Conservation (phyloP, 768 basidiomycete species). For the Podaxis sp. region DNA sequence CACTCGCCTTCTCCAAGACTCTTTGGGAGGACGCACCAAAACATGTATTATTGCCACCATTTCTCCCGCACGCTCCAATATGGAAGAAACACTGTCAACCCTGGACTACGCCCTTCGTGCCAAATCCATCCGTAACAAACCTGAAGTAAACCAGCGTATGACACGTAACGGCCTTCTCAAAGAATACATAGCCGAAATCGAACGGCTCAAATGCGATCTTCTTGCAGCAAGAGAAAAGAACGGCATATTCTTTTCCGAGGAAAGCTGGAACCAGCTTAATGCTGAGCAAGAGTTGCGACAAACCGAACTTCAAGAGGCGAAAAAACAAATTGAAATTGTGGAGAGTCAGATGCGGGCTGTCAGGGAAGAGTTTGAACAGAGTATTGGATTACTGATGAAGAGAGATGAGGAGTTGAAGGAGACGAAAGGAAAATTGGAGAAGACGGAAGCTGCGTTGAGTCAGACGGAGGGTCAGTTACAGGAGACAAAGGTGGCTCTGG, state of each 20-base stretch:
- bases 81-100: slow-evolving; percentile 97
- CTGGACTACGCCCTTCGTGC: slow-evolving; percentile 96
- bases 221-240: slow-evolving; percentile 94
- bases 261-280: slow-evolving; percentile 83
- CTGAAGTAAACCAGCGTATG: slow-evolving; percentile 93
- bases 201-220: slow-evolving; percentile 86
- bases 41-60: slow-evolving; percentile 97
- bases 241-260: slow-evolving; percentile 91
- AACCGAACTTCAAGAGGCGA: slow-evolving; percentile 80
- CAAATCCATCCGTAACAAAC: slow-evolving; percentile 93
- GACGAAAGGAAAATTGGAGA: slow-evolving; percentile 54
- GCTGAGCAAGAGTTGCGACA: slow-evolving; percentile 73
- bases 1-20: slow-evolving; percentile 96
- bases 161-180: slow-evolving; percentile 89
- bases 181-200: slow-evolving; percentile 92
- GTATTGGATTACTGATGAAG: slow-evolving; percentile 71
- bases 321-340: slow-evolving; percentile 78
- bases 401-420: slow-evolving; percentile 74
- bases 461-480: slow-evolving; percentile 57
- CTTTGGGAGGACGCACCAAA: slow-evolving; percentile 95
- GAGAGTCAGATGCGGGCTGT: slow-evolving; percentile 78
- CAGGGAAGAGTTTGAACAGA: slow-evolving; percentile 90
- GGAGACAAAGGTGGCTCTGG: slow-evolving; percentile 55
- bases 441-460: slow-evolving; percentile 50
- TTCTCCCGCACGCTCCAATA: slow-evolving; percentile 88